Base-by-base conservation (phyloP, 805 yeast species). In the Cyberlindnera mississippiensis region DNA sequence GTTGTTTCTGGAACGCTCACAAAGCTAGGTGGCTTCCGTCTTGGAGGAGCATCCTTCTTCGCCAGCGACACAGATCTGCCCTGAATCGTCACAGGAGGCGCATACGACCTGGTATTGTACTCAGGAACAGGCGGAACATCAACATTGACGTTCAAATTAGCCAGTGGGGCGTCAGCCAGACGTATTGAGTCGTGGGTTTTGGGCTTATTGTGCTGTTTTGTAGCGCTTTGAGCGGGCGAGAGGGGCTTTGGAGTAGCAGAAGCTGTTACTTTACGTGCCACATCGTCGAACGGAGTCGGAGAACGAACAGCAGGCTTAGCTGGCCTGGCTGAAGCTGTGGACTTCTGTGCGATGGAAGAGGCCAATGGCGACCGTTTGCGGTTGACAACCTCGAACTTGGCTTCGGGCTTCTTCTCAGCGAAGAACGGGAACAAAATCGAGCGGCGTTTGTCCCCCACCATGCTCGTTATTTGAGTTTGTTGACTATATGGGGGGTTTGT, bases 41-140 rank as follows among this genome's bases (percentile, higher is more conserved):
- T 49, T 20, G 53, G 51, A 1, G 48, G 55, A 2, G 48, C 38
- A 2, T 46, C 46, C 29, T 44, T 45, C 41, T 44, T 47, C 4
- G 48, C 46, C 44, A 55, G 16, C 1, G 60, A 53, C 15, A 57
- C 57, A 1, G 40, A 20, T 35, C 58, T 30, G 5, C 61, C 60
- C 22, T 57, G 51, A n/a, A 56, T 50, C 11, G 58, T 57, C 11
- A 53, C 52, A 8, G 59, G 59, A 3, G 60, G 61, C 0, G 55
- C 59, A 37, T 47, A 37, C 1, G 46, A 38, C 24, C 34, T 42
- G 4, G 55, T 39, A 35, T 54, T 55, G 36, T 53, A 56, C 27
- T 56, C 60, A 6, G 61, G 61, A 2, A 56, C 55, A 2, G 60
- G 59, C 4, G 61, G 61, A 4, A 56, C 31, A 12, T 39, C 42